Base-by-base conservation (phyloP, 768 basidiomycete genomes). In the Tulasnella sp. region DNA sequence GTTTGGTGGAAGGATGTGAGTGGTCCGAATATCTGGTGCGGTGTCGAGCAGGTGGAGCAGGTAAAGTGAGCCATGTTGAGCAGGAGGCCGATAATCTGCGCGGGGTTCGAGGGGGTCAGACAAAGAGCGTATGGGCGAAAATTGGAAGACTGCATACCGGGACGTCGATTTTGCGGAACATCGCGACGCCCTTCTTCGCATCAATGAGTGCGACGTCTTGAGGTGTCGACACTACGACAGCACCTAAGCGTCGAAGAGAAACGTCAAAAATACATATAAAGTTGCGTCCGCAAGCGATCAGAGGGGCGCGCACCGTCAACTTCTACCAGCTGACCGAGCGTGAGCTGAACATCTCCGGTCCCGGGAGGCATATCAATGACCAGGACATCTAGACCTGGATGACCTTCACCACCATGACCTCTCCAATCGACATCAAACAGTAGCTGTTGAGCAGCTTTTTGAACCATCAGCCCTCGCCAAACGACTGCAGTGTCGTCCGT, bases 321-420 rank as follows among this genome's bases (percentile, higher is more conserved):
- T 20, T 89, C 85, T 0, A 96, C 94, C 31, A 97, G 89, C 84
- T 98, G 96, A 0, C 94, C 96, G 0, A 99, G 87, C 9, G 95
- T 96, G 73, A 99, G 89, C 11, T 95, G 95, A 0, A 99, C 96
- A 84, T 99, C 97, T 0, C 97, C 97, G 0, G 97, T 99, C 0
- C 97, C 97, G 0, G 97, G 97, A 2, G 97, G 97, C 93, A 98
- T 96, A 85, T 99, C 97, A 37, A 98, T 87, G 9, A 98, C 94
- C 22, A 99, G 89, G 0, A 96, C 88, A 83, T 99, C 97, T 42
- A 98, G 86, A 3, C 90, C 90, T 0, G 85, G 87, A 6, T 87
- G 87, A 1, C 87, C 87, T 16, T 83, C 85, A 8, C 85, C 85
- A 22, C 87, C 84, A 84, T 84, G 42, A 81, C 83, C 72, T 75